Percentiles rank a stretch among this genome's conserved stretches.
Conservation (phyloP, 1,284 basidiomycete species). For the Coniferiporia sulphurascens region DNA sequence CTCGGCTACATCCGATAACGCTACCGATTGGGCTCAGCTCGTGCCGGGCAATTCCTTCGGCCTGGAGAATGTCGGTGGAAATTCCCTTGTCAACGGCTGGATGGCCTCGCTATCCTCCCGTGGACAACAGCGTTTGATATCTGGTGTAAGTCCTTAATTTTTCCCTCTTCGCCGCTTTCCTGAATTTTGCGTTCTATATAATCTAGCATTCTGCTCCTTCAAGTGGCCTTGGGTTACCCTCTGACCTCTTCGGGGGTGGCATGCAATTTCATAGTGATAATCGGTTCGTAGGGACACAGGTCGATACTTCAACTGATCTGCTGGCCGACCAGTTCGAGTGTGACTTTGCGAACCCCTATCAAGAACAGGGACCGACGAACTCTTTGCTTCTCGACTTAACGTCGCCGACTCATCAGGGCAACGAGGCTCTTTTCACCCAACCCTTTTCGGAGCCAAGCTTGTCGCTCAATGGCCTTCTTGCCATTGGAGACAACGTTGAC, state of each 20-base stretch:
- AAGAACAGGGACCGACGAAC: not conserved
- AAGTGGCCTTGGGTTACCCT: not conserved
- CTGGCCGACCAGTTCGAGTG: constrained; percentile 7
- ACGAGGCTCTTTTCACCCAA: constrained; percentile 2
- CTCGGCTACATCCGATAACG: not conserved
- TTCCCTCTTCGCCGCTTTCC: not conserved
- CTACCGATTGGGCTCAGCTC: not conserved
- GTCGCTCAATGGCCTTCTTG: not conserved
- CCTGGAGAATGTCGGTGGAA: not conserved
- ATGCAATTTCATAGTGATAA: not conserved
- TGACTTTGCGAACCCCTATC: constrained; percentile 4
- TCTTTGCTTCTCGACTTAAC: not conserved
- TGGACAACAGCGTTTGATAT: not conserved
- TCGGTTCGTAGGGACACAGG: not conserved
- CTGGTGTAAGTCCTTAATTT: not conserved
- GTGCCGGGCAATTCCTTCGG: not conserved
- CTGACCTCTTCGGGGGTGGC: not conserved
- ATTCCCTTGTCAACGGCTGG: not conserved
- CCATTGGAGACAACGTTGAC: not conserved
- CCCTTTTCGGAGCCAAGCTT: not conserved
- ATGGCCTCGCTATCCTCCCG: not conserved
- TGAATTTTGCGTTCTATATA: not conserved
- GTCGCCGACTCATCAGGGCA: not conserved
- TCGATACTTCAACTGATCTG: not conserved
- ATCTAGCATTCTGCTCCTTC: not conserved